These are phyloP conservation scores for Aspergillus ostianus DNA, from an alignment of 495 filamentous ascomycete genomes.

Conservation along the genomic window DNA sequence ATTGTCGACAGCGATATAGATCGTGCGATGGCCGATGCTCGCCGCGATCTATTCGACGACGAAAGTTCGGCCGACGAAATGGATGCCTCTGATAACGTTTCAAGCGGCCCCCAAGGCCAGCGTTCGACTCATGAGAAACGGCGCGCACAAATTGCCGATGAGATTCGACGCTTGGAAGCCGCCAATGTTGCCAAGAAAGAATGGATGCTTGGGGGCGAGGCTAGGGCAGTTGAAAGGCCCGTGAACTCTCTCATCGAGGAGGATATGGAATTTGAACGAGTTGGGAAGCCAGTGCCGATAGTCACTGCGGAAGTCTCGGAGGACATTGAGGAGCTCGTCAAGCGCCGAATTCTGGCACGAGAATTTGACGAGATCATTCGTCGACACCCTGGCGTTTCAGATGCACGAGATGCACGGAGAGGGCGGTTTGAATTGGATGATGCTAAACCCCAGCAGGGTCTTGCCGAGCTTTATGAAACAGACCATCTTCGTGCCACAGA, in stretches of 20 bases:
- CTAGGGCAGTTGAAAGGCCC: constrained; percentile 74
- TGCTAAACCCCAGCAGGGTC: constrained; percentile 76
- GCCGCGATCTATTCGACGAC: constrained; percentile 90
- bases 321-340: constrained; percentile 90
- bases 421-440: constrained; percentile 80
- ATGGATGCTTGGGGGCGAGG: constrained; percentile 91
- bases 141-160: constrained; percentile 77
- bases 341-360: constrained; percentile 82
- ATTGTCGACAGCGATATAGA: constrained; percentile 64
- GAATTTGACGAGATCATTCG: constrained; percentile 93
- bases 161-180: constrained; percentile 87
- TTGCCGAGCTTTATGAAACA: constrained; percentile 93
- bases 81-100: constrained; percentile 36
- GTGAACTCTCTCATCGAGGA: constrained; percentile 91
- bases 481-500: constrained; percentile 80
- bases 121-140: constrained; percentile 82
- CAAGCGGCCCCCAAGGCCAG: constrained; percentile 50
- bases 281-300: constrained; percentile 93
- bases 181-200: constrained; percentile 87
- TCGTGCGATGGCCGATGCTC: constrained; percentile 85
- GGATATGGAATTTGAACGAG: constrained; percentile 91
- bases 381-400: constrained; percentile 64
- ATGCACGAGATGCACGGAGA: constrained; percentile 54
- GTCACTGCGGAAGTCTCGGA: constrained; percentile 93
- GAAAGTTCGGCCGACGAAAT: constrained; percentile 53